phyloP scores from a whole-genome alignment of 1,139 yeast species.

The Hyphopichia pseudoburtonii region DNA sequence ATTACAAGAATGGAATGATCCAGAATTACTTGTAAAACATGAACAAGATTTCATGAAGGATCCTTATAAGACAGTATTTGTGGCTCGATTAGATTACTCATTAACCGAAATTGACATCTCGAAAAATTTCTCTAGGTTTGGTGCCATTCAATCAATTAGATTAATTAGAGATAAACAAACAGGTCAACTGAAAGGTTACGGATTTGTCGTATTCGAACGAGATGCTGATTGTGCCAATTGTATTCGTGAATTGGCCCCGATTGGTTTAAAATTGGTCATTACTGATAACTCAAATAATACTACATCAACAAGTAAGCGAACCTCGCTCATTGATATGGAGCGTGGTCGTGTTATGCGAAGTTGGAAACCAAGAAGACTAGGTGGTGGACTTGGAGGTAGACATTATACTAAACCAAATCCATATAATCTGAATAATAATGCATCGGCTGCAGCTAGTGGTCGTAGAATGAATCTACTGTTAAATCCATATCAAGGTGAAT shows the following conservation, averaged over 20 bases:
- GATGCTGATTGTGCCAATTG: conserved; percentile 61
- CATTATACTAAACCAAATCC: conserved; percentile 44
- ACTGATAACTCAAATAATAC: too few relatives aligned
- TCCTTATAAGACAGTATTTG: conserved; percentile 76
- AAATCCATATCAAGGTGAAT: conserved; percentile 10
- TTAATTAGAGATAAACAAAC: conserved; percentile 58
- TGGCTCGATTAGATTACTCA: conserved; percentile 67
- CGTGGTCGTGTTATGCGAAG: conserved; percentile 72
- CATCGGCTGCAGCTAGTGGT: conserved; percentile 53
- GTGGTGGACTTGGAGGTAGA: conserved; percentile 70
- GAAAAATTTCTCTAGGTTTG: conserved; percentile 61
- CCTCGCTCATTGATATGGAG: conserved; percentile 76
- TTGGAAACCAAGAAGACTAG: conserved; percentile 78
- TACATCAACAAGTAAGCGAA: conserved; percentile 42
- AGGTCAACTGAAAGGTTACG: conserved; percentile 76
- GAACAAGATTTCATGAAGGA: conserved; percentile 67
- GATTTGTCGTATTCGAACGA: conserved; percentile 70
- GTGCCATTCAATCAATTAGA: conserved; percentile 66
- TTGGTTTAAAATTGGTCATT: conserved; percentile 43
- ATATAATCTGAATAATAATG: conserved; percentile 43
- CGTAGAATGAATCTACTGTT: conserved; percentile 26
- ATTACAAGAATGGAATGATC: conserved; percentile 38
- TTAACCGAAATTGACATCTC: conserved; percentile 72
- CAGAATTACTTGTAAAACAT: conserved; percentile 49
- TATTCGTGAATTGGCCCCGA: conserved; percentile 56